Evolutionary conservation across 345 rosid species (phyloP).

Genomic region (Arabidopsis suecica): DNA sequence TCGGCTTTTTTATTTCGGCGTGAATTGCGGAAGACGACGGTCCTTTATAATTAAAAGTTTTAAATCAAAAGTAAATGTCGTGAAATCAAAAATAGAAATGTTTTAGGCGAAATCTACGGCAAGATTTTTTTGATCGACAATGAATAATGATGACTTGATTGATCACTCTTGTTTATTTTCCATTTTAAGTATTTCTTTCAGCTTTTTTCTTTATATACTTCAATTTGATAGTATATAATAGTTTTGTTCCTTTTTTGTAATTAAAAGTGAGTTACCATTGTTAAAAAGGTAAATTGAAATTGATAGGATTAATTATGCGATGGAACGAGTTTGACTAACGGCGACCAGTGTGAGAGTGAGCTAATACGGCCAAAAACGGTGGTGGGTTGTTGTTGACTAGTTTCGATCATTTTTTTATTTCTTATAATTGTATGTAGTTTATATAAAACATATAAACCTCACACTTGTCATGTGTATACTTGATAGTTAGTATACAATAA

Average conservation of each 20-base stretch:
- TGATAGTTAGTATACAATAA: not conserved
- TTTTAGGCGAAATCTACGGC: slow-evolving; percentile 44
- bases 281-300: not conserved
- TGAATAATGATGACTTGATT: not conserved
- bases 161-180: not conserved
- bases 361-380: slow-evolving; percentile 38
- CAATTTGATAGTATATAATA: no score
- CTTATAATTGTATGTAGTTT: not conserved
- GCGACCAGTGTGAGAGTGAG: slow-evolving; percentile 33
- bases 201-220: no score
- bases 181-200: no score
- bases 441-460: not conserved
- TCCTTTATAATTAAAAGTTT: slow-evolving; percentile 3
- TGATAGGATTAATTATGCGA: not conserved
- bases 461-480: slow-evolving; percentile 17
- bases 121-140: slow-evolving; percentile 25
- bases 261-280: not conserved
- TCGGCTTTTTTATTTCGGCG: slow-evolving; percentile 21
- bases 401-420: not conserved
- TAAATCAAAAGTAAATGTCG: not conserved
- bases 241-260: not conserved
- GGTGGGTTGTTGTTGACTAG: slow-evolving; percentile 46
- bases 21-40: slow-evolving; percentile 47
- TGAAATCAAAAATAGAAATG: not conserved
- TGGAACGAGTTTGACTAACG: slow-evolving; percentile 27